Conservation (phyloP, 2,329 filamentous ascomycete species). For the Aspergillus quadricinctus region DNA sequence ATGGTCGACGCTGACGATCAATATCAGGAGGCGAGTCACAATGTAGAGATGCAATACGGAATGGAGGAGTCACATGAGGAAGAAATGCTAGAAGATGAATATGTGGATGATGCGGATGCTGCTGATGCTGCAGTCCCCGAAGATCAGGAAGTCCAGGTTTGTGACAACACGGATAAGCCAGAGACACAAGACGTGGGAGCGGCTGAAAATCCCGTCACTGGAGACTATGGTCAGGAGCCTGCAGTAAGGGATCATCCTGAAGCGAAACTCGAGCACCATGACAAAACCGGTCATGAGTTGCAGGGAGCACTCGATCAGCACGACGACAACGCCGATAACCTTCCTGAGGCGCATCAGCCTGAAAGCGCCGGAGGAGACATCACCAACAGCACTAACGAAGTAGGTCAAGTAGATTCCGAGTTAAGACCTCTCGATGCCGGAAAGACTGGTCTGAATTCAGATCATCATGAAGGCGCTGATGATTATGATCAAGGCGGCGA, state of each 20-base stretch:
- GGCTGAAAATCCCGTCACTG: background rate
- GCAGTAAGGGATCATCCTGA: conserved; percentile 2
- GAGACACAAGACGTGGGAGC: background rate
- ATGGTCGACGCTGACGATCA: conserved; percentile 35
- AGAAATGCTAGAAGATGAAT: conserved; percentile 39
- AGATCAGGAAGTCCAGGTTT: conserved; percentile 13
- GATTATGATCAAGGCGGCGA: conserved; percentile 10
- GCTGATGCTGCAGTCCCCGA: conserved; percentile 27
- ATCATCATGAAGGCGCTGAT: background rate
- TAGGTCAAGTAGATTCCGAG: conserved; percentile 11
- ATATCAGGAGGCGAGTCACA: conserved; percentile 22
- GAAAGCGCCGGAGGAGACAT: background rate
- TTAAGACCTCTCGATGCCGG: background rate
- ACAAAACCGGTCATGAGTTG: conserved; percentile 5
- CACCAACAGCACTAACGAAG: conserved; percentile 17
- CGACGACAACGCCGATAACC: background rate
- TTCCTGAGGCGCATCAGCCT: background rate
- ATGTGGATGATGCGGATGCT: conserved; percentile 31
- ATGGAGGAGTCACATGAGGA: conserved; percentile 31
- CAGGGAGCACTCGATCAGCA: background rate
- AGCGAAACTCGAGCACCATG: conserved; percentile 1
- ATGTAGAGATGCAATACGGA: conserved; percentile 28
- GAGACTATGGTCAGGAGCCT: background rate
- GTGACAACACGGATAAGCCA: conserved; percentile 7
- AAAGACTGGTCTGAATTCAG: background rate